Base-by-base conservation (phyloP, 1,139 yeast species). In the Geotrichum carabidarum region DNA sequence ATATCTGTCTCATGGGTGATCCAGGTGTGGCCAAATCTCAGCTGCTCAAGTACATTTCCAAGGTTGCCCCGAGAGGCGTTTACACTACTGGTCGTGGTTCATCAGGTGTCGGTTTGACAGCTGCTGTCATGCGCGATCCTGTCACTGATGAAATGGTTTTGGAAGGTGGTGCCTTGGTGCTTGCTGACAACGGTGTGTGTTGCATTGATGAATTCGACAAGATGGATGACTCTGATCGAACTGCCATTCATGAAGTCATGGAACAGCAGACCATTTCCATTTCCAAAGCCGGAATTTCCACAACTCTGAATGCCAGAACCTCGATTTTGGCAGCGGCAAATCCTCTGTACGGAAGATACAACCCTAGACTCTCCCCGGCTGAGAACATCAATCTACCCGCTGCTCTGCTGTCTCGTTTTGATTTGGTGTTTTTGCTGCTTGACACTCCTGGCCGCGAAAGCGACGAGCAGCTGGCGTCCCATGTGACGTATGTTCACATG, bases 11-110 rank as follows among this genome's bases (percentile, higher is more conserved):
- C 55, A 93, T 94, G 98, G 99, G 99, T 63, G 99, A 94, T 67
- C 99, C 99, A 41, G 99, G 99, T 78, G 99, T 94, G 55, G 99
- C 99, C 65, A 94, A 94, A 72, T 93, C 99, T 1, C 99, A 94
- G 77, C 77, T 94, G 65, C 77, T 94, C 60, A 93, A 93, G 70
- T 88, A 95, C 37, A 88, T 94, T 60, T 80, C 91, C 55, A 90
- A 91, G 65, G 88, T 94, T 50, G 95, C 99, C 0, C 99, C 99
- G 32, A 80, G 99, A 68, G 95, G 96, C 50, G 95, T 94, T 42
- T 94, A 94, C 71, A 94, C 99, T 8, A 94, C 99, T 1, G 99
- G 99, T 74, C 82, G 96, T 68, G 99, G 99, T 69, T 90, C 98
- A 5, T 93, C 99, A 0, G 99, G 99, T 54, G 99, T 94, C 49